Base-by-base conservation (phyloP, 208 protist genomes). In the Leishmania amazonensis region DNA sequence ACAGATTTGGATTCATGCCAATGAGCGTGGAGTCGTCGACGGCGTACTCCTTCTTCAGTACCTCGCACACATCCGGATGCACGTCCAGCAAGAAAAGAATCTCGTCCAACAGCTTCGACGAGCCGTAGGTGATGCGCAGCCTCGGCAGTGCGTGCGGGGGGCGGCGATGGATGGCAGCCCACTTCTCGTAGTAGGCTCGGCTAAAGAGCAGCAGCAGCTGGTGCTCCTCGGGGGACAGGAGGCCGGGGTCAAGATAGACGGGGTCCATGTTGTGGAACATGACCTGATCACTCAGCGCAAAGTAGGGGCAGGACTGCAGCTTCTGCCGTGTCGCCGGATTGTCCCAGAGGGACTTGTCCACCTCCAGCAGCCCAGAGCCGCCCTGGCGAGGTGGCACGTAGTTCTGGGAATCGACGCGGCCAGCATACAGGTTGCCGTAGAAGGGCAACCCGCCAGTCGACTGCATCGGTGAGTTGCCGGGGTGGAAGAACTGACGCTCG, bases 231-330 rank as follows among this genome's bases (percentile, higher is more conserved):
- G 84, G 82, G 3, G 86, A 95, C 17, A 97, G 85, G 53, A 97
- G 86, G 31, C 94, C 94, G 4, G 94, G 94, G 81, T 97, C 94
- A 28, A 97, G 87, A 78, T 93, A 95, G 31, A 78, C 86, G 21
- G 94, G 93, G 65, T 97, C 94, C 94, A 97, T 97, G 83, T 96
- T 96, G 87, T 97, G 94, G 76, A 85, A 96, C 54, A 97, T 71
- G 67, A 97, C 94, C 82, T 97, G 94, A 70, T 97, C 94, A 75
- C 90, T 93, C 47, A 97, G 88, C 1, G 94, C 92, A 83, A 97
- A 97, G 89, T 97, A 97, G 24, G 94, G 94, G 78, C 94, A 97
- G 19, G 77, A 24, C 15, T 88, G 81, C 62, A 97, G 89, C 85
- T 92, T 93, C 40, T 76, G 70, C 13, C 88, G 91, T 38, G 92